These are phyloP conservation scores for Boletus smithii DNA, from an alignment of 1,284 basidiomycete species.

Conservation along the genomic window DNA sequence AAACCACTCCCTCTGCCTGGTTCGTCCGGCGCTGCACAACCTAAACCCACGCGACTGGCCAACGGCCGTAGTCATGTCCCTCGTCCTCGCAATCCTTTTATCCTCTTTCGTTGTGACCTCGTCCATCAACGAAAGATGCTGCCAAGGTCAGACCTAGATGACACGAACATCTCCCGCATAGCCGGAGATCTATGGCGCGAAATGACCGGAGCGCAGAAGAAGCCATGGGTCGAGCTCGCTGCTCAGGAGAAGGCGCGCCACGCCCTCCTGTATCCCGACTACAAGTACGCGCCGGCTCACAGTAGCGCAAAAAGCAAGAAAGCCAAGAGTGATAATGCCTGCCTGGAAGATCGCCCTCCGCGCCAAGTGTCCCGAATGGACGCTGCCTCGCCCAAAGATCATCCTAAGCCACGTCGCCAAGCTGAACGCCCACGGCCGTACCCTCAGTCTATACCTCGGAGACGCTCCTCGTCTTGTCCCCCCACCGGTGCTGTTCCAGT, in stretches of 20 bases:
- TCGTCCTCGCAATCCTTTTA: conserved; percentile 84
- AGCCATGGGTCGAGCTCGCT: conserved; percentile 51
- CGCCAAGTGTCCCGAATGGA: conserved; percentile 38
- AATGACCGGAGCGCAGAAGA: conserved; percentile 43
- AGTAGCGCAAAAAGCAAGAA: conserved; percentile 23
- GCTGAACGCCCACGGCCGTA: conserved; percentile 23
- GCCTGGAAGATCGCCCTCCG: conserved; percentile 30
- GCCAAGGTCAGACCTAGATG: conserved; percentile 46
- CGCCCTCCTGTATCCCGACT: conserved; percentile 43
- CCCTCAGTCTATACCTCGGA: conserved; percentile 21
- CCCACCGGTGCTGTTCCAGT: conserved; percentile 35
- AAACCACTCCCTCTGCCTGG: conserved; percentile 27
- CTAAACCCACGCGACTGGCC: conserved; percentile 17
- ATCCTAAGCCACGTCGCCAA: conserved; percentile 8
- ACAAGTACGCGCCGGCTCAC: conserved; percentile 42
- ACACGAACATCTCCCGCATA: conserved; percentile 56
- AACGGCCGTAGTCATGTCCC: conserved; percentile 55
- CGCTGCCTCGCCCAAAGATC: conserved; percentile 1
- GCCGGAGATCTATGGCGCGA: conserved; percentile 53
- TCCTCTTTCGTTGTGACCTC: conserved; percentile 75
- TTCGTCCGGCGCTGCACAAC: conserved; percentile 19
- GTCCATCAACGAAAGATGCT: conserved; percentile 46
- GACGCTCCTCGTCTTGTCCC: conserved; percentile 42
- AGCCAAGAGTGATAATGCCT: conserved; percentile 10
- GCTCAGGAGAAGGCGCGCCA: conserved; percentile 49